Base-by-base conservation (phyloP, 352 stramenopile species). In the Saprolegnia diclina region DNA sequence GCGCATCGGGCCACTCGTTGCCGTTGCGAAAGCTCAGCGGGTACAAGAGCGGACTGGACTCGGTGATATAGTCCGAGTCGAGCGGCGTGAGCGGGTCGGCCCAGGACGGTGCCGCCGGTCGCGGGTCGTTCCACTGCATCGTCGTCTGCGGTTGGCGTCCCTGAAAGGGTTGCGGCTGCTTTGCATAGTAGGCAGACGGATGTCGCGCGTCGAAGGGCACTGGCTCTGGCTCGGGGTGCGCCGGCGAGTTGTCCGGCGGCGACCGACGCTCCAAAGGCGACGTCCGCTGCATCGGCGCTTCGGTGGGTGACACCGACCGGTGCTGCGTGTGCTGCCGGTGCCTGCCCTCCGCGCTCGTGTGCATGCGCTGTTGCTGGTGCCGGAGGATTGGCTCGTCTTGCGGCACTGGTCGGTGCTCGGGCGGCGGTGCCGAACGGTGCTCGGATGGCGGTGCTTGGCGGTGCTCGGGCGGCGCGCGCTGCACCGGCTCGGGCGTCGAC, bases 1-100 rank as follows among this genome's bases (percentile, higher is more conserved):
- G 84, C 2, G 83, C 78, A 68, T 94, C 83, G 0, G 84, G 84
- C 86, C 86, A 94, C 35, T 78, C 65, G 70, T 88, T 89, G 45
- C 85, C 83, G 69, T 88, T 90, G 9, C 70, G 66, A 70, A 88
- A 94, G 56, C 76, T 77, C 40, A 94, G 79, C 64, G 77, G 71
- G 72, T 94, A 94, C 42, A 77, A 63, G 65, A 79, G 88, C n/a
- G 64, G 55, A 22, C 81, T 79, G 74, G 87, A 90, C 10, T 76
- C 71, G 29, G 68, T 71, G 46, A 90, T 74, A 61, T 90, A 82
- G 55, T 83, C 83, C 55, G 87, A 79, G 56, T 89, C 83, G n/a
- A 59, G 35, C 35, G 52, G 52, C n/a, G 52, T 59, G 24, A 59
- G 13, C 13, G 52, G 52, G 35, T 59, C 52, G 24, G 52, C 9